Conservation (phyloP, 2,329 filamentous ascomycete species). For the Claviceps pusilla region DNA sequence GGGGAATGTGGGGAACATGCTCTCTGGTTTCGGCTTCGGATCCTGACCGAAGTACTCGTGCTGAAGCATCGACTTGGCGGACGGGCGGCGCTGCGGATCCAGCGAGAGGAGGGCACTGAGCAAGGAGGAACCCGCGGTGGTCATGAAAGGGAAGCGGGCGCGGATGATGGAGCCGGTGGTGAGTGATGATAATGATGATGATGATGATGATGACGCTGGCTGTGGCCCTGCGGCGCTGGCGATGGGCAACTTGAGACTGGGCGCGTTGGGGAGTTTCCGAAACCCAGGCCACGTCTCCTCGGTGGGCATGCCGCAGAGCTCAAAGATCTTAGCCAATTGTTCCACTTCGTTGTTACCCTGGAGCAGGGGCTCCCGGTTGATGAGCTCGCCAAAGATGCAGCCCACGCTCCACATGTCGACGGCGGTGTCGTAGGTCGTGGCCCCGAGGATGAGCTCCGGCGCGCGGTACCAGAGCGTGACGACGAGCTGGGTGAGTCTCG, state of each 20-base stretch:
- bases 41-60: conserved; percentile 82
- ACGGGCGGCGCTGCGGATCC: conserved; percentile 57
- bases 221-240: conserved; percentile 17
- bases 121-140: conserved; percentile 55
- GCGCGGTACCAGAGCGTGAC: conserved; percentile 95
- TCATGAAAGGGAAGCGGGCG: conserved; percentile 67
- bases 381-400: conserved; percentile 86
- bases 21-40: conserved; percentile 75
- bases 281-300: conserved; percentile 76
- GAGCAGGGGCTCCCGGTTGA: conserved; percentile 68
- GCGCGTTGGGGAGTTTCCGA: conserved; percentile 73
- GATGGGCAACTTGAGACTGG: conserved; percentile 53
- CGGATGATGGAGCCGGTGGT: conserved; percentile 44
- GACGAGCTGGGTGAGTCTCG: conserved; percentile 76
- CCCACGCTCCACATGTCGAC: conserved; percentile 95
- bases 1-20: conserved; percentile 93
- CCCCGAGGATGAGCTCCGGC: conserved; percentile 76
- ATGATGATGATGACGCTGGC: neutral
- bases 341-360: conserved; percentile 89
- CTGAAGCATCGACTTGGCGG: conserved; percentile 56
- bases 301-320: conserved; percentile 72
- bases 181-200: conserved; percentile 1
- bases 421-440: conserved; percentile 55
- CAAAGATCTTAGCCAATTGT: conserved; percentile 75
- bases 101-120: conserved; percentile 57